Base-by-base conservation (phyloP, 108 stramenopile species). In the Discostella stelligeroides region DNA sequence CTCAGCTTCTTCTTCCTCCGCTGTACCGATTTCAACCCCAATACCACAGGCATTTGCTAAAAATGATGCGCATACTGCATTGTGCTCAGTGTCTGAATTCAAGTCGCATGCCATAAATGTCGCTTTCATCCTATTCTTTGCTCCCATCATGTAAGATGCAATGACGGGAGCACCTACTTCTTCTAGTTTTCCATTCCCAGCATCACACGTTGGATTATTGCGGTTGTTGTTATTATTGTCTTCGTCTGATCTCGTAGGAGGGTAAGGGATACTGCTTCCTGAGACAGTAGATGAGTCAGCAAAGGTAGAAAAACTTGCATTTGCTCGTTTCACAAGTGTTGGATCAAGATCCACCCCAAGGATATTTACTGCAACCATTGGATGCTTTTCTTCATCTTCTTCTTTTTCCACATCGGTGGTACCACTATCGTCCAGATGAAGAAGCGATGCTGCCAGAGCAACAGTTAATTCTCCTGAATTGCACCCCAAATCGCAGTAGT, bases 401-500 rank as follows among this genome's bases (percentile, higher is more conserved):
- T 24, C 49, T 1, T 8, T 24, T 15, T 18, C 48, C 15, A 18
- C 48, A 7, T 23, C 48, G 1, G n/a, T 25, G 17, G 53, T 15
- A 27, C 15, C 42, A 23, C 1, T n/a, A 1, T 12, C 60, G 17
- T 29, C 20, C 23, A 34, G n/a, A 20, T 18, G 12, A 21, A 20
- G 4, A 12, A 79, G 46, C 9, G 50, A 51, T n/a, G 27, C 4
- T 11, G 82, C 73, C 63, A 85, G 47, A 7, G 67, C 82, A 53
- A 80, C 68, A 0, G 82, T 85, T 60, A 85, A 63, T 45, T 85
- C 82, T 13, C 84, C 84, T 48, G 70, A 79, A 40, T 85, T 85
- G 68, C 84, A 85, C 29, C 84, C 82, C 42, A 85, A 63, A 69
- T 85, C 84, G 63, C 84, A 85, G 53, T 76, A 80, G 41, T 61